A percentile compares a stretch with the other conserved stretches of the same genome.
Conservation (phyloP, 164 flowering plant genomes). For the Brasenia schreberi region DNA sequence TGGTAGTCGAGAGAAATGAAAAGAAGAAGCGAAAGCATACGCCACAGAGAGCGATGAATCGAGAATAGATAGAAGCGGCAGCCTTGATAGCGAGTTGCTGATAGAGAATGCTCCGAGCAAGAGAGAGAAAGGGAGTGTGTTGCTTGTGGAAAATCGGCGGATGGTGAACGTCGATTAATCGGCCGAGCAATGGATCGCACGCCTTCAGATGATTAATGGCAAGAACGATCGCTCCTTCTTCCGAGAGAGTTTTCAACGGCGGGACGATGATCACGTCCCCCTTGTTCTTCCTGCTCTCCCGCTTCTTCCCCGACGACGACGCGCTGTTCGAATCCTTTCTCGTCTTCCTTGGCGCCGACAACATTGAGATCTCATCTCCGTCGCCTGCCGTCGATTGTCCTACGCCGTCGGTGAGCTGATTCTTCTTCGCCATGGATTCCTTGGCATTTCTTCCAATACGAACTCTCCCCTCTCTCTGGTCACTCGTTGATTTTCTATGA, state of each 20-base stretch:
- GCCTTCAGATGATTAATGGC: constrained; percentile 57
- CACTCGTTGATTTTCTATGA: too few species aligned
- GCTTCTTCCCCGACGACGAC: neutral
- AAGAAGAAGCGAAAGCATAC: constrained; percentile 4
- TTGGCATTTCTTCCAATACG: too few species aligned
- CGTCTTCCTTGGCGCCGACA: too few species aligned
- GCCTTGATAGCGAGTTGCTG: constrained; percentile 95
- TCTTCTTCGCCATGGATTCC: too few species aligned
- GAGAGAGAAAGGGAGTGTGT: constrained; percentile 69
- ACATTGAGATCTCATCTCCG: too few species aligned
- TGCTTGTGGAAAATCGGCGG: constrained; percentile 61
- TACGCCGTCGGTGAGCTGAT: too few species aligned
- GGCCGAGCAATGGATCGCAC: constrained; percentile 51
- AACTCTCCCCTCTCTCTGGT: too few species aligned
- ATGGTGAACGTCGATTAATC: constrained; percentile 46
- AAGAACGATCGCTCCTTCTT: constrained; percentile 44
- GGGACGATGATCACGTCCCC: neutral
- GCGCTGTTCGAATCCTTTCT: too few species aligned
- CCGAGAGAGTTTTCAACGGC: constrained; percentile 24
- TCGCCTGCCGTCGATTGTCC: too few species aligned
- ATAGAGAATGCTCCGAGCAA: constrained; percentile 68
- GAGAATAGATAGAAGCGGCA: constrained; percentile 72
- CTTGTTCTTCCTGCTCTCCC: neutral
- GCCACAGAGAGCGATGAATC: constrained; percentile 76
- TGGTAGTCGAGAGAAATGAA: neutral